Evolutionary conservation across 208 protist species (phyloP).

Genomic region (Trypanosoma caninum): DNA sequence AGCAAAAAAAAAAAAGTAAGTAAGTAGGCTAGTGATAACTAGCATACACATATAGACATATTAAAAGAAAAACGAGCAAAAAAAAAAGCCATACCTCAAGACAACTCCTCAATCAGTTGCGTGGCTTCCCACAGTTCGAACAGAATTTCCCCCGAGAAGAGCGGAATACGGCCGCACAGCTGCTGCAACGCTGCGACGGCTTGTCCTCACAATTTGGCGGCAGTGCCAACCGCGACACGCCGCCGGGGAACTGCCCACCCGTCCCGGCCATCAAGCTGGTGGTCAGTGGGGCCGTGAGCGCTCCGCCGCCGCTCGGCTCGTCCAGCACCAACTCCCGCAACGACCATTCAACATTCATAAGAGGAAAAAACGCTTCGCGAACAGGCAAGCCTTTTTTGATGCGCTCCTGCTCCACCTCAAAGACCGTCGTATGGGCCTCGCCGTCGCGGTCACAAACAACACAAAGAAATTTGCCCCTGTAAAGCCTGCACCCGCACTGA

Average conservation of each 20-base stretch:
- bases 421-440: conserved; percentile 82
- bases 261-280: neutral
- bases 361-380: conserved; percentile 61
- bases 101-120: no score
- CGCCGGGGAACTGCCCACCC: neutral
- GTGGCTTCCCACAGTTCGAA: conserved; percentile 44
- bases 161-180: conserved; percentile 55
- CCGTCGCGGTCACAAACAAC: conserved; percentile 79
- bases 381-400: conserved; percentile 39
- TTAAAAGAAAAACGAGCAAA: conserved; percentile 4
- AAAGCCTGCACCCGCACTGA: conserved; percentile 48
- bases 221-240: neutral
- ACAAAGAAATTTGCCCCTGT: conserved; percentile 66
- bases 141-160: conserved; percentile 49
- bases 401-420: conserved; percentile 68
- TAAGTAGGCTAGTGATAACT: neutral
- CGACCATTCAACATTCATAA: conserved; percentile 59
- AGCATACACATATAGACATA: neutral
- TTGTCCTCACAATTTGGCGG: conserved; percentile 10
- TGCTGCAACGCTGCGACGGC: conserved; percentile 30
- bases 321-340: conserved; percentile 59
- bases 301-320: conserved; percentile 52
- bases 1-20: conserved; percentile 17
- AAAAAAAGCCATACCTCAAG: neutral
- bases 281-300: conserved; percentile 22